phyloP scores from a whole-genome alignment of 352 stramenopile genomes.

The Phytophthora capsici region DNA sequence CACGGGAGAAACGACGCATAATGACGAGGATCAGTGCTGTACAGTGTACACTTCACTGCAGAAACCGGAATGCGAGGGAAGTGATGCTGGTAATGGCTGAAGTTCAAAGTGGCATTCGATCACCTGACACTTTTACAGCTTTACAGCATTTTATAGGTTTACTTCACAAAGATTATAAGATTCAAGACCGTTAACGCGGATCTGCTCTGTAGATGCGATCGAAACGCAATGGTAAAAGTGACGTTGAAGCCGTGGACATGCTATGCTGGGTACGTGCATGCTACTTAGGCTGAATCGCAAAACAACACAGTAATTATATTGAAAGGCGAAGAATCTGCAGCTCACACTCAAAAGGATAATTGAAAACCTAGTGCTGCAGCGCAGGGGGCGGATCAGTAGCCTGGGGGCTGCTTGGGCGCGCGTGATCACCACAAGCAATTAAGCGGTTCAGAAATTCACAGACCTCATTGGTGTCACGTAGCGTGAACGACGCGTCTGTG shows the following conservation, averaged over 20 bases:
- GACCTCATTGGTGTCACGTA: conserved; percentile 80
- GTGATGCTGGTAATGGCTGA: conserved; percentile 18
- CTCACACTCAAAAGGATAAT: neutral
- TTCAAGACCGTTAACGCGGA: neutral
- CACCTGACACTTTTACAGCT: neutral
- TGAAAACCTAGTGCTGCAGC: conserved; percentile 11
- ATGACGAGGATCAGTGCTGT: neutral
- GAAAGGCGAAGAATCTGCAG: neutral
- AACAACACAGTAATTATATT: conserved; percentile 18
- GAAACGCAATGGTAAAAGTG: conserved; percentile 26
- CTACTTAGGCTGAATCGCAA: neutral
- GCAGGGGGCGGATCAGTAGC: conserved; percentile 9
- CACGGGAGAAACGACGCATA: conserved; percentile 32
- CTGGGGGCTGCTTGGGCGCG: conserved; percentile 26
- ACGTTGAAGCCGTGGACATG: conserved; percentile 10
- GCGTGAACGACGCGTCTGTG: conserved; percentile 77
- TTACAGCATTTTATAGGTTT: neutral
- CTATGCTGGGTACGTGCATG: too few relatives aligned
- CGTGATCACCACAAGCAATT: conserved; percentile 42
- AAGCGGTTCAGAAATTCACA: conserved; percentile 78
- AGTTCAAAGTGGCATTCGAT: conserved; percentile 27
- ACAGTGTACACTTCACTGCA: conserved; percentile 24
- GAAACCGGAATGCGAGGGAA: conserved; percentile 27
- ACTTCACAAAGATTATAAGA: neutral
- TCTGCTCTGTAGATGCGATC: conserved; percentile 2